Conservation (phyloP, 306 rosid species). For the Rosa lucieae region DNA sequence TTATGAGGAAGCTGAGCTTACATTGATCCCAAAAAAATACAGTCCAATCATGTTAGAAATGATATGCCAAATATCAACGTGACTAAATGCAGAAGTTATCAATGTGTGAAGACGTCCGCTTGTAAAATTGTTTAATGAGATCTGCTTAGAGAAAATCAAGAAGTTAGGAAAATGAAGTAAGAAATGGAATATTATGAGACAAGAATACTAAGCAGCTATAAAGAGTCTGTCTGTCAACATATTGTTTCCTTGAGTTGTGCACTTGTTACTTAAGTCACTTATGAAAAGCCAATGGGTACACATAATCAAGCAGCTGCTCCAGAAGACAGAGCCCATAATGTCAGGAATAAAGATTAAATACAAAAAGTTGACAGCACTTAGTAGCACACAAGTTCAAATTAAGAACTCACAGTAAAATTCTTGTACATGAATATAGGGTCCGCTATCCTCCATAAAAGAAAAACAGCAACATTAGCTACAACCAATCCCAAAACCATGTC, state of each 20-base stretch:
- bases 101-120: constrained; percentile 80
- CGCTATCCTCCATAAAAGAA: constrained; percentile 58
- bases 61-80: constrained; percentile 53
- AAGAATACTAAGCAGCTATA: constrained; percentile 11
- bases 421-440: constrained; percentile 57
- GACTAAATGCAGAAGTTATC: constrained; percentile 94
- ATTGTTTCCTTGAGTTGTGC: not conserved
- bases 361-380: constrained; percentile 10
- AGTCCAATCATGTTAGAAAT: constrained; percentile 80
- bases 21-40: constrained; percentile 79
- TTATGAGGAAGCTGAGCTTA: constrained; percentile 42
- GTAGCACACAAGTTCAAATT: constrained; percentile 25
- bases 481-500: constrained; percentile 66
- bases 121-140: constrained; percentile 64
- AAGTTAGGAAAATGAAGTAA: constrained; percentile 25
- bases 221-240: constrained; percentile 16
- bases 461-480: constrained; percentile 74
- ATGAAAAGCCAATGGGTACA: not conserved
- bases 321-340: constrained; percentile 12
- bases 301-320: not conserved
- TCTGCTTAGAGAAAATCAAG: constrained; percentile 48
- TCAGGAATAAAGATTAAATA: constrained; percentile 15
- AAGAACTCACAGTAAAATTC: constrained; percentile 68
- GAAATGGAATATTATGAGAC: constrained; percentile 17
- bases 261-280: not conserved